Percentiles rank a stretch among this genome's conserved stretches.
phyloP scores from a whole-genome alignment of 164 flowering plant species.

The Tinospora cordifolia region DNA sequence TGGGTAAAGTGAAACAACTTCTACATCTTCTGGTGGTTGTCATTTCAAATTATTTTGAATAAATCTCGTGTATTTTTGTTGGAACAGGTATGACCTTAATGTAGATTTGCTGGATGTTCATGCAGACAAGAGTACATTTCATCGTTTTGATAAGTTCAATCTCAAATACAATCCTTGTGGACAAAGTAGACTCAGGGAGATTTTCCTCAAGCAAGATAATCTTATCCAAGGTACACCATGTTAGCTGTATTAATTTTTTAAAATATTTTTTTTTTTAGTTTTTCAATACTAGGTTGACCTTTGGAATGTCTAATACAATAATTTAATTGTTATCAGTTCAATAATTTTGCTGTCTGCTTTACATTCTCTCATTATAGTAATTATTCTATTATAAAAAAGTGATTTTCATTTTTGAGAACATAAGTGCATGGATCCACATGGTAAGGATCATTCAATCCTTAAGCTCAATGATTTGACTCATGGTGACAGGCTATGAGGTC shows the following conservation, averaged over 20 bases:
- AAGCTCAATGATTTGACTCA: too few species aligned
- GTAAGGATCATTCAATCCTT: too few species aligned
- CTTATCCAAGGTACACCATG: constrained; percentile 75
- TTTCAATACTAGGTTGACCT: neutral
- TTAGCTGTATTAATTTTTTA: neutral
- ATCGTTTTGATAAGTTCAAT: constrained; percentile 98
- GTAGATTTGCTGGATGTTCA: constrained; percentile 98
- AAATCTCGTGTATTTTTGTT: constrained; percentile 8
- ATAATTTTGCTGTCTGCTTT: neutral
- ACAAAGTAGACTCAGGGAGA: constrained; percentile 98
- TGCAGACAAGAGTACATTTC: constrained; percentile 99
- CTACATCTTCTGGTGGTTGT: neutral
- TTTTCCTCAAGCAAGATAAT: constrained; percentile 96
- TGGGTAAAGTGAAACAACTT: constrained; percentile 41
- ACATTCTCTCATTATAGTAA: neutral
- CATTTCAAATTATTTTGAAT: neutral
- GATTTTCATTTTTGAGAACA: too few species aligned
- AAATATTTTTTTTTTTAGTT: neutral
- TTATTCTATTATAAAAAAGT: too few species aligned
- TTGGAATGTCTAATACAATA: neutral
- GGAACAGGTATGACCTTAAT: constrained; percentile 87
- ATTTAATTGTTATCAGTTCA: neutral
- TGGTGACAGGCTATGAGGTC: too few species aligned
- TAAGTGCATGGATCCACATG: too few species aligned
- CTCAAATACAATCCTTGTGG: constrained; percentile 99